These are phyloP conservation scores for Herpetomonas muscarum DNA, from an alignment of 208 protist species.

Conservation along the genomic window DNA sequence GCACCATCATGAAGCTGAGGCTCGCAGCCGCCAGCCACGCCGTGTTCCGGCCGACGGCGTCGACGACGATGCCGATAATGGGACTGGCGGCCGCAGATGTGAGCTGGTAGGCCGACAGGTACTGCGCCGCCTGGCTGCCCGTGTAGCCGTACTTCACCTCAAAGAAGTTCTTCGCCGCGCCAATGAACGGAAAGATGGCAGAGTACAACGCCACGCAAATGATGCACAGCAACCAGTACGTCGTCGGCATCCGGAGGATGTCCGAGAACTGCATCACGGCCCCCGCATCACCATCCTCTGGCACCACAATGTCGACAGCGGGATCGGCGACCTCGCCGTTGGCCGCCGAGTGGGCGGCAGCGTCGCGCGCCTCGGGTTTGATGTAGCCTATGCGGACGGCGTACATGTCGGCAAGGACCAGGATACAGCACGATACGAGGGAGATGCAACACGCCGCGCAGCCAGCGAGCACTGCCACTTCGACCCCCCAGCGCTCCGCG, in stretches of 20 bases:
- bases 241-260: conserved; percentile 45
- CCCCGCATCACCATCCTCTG: background rate
- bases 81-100: conserved; percentile 74
- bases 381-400: conserved; percentile 71
- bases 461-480: conserved; percentile 58
- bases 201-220: conserved; percentile 88
- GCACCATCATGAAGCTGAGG: conserved; percentile 44
- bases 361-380: conserved; percentile 34
- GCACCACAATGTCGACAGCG: background rate
- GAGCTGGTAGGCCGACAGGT: conserved; percentile 86
- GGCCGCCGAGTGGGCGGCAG: conserved; percentile 5
- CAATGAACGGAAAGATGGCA: conserved; percentile 84
- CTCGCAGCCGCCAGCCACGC: conserved; percentile 61
- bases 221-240: conserved; percentile 73
- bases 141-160: conserved; percentile 81
- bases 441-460: conserved; percentile 62
- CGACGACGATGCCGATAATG: conserved; percentile 76
- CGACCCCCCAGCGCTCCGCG: conserved; percentile 42
- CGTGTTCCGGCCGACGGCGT: conserved; percentile 75
- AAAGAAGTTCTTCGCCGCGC: conserved; percentile 78
- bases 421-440: conserved; percentile 46
- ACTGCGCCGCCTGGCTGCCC: conserved; percentile 40
- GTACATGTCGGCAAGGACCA: conserved; percentile 63
- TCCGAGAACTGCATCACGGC: conserved; percentile 39
- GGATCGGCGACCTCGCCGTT: conserved; percentile 7